Conservation (phyloP, 1,284 basidiomycete genomes). For the Ganoderma meredithae region DNA sequence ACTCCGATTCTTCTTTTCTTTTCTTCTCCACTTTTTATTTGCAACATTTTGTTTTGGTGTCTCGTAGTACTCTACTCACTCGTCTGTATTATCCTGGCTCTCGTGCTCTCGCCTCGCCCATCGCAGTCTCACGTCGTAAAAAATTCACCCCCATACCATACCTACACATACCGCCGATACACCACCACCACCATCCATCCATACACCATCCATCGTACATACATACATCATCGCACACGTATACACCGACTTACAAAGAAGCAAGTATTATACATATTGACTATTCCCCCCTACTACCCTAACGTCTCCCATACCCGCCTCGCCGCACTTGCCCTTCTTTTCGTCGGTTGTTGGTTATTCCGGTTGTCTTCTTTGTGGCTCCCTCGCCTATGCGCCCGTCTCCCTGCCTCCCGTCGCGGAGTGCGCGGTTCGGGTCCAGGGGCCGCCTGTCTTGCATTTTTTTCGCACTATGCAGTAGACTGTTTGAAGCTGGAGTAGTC, state of each 20-base stretch:
- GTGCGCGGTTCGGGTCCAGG: background rate
- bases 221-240: conserved; percentile 23
- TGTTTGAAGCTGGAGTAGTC: conserved; percentile 14
- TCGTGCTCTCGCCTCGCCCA: conserved; percentile 31
- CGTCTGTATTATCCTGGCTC: conserved; percentile 33
- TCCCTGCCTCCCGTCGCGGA: background rate
- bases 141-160: conserved; percentile 24
- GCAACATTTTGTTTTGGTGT: conserved; percentile 5
- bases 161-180: conserved; percentile 16
- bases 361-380: background rate
- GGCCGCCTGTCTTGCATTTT: background rate
- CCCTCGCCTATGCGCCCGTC: background rate
- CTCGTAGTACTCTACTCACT: conserved; percentile 32
- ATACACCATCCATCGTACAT: conserved; percentile 25
- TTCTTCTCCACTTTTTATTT: background rate
- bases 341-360: conserved; percentile 32
- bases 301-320: conserved; percentile 29
- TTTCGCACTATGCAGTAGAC: background rate
- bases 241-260: conserved; percentile 19
- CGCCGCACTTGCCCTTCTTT: conserved; percentile 24
- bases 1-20: background rate
- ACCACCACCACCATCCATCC: conserved; percentile 8
- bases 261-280: conserved; percentile 32
- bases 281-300: conserved; percentile 28
- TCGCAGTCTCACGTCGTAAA: conserved; percentile 20